Base-by-base conservation (phyloP, 2,329 filamentous ascomycete genomes). In the Nothopassalora personata region DNA sequence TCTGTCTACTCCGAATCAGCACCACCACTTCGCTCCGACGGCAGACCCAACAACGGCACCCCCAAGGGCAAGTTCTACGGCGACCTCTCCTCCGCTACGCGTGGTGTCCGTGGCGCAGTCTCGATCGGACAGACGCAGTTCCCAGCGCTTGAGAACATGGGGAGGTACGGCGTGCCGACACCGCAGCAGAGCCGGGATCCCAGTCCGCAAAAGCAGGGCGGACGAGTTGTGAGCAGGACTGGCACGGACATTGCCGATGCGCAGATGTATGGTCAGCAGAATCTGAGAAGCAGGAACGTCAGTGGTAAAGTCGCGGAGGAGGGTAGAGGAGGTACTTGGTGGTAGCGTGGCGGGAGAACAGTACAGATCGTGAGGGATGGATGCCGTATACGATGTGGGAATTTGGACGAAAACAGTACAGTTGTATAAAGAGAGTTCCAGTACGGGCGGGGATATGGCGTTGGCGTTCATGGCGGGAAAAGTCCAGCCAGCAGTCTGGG, bases 301-400 rank as follows among this genome's bases (percentile, higher is more conserved):
- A 91, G 87, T 69, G 89, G 88, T 1, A 90, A 88, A 77, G 74
- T 86, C 57, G 87, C 81, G 0, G 88, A 91, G 71, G 89, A 92
- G 70, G 88, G 88, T 1, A 76, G 81, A 50, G 83, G 74, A 28
- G 67, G 64, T 33, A 4, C 36, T 53, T 58, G 56, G 56, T 31
- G 56, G 39, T 58, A 48, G 39, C 15, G 28, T n/a, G 10, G 5
- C 47, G 43, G 3, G 51, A 33, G 18, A 15, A 31, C n/a, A 27
- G 28, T 49, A 28, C 34, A 31, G 23, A 28, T 46, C 18, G 46
- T 28, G 39, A 54, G 46, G 52, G 39, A 54, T 54, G 52, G 39
- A 7, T 8, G 49, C n/a, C 27, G 23, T n/a, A 27, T 49, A 23
- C 50, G 30, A 23, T 4, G 18, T 8, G 39, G 18, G 39, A 8